These are phyloP conservation scores for Plasmodium cynomolgi DNA, from an alignment of 169 alveolate species.

Conservation along the genomic window DNA sequence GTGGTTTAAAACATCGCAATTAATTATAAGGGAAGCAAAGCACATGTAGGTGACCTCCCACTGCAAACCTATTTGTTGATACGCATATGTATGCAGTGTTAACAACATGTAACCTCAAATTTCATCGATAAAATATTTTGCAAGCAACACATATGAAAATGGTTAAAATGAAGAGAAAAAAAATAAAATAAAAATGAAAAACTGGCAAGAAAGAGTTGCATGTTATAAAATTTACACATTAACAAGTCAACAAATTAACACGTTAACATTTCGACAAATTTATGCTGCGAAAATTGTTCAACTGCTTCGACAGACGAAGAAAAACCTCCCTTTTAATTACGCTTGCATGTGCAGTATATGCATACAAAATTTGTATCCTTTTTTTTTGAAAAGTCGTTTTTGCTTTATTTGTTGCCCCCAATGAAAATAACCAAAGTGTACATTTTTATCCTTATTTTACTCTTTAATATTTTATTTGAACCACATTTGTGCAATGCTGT, in stretches of 20 bases:
- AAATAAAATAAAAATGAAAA: background rate
- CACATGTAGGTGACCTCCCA: background rate
- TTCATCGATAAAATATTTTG: background rate
- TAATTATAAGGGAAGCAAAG: background rate
- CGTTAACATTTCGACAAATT: background rate
- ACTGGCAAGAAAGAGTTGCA: background rate
- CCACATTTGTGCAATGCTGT: background rate
- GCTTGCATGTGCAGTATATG: background rate
- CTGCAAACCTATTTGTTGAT: background rate
- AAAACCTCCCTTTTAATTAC: background rate
- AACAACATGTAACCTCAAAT: background rate
- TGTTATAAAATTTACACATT: background rate
- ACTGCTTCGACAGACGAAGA: background rate
- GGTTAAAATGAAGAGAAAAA: background rate
- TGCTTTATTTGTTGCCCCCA: background rate
- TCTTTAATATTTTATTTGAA: slow-evolving; percentile 3
- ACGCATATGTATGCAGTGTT: background rate
- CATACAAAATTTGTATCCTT: background rate
- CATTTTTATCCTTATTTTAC: background rate
- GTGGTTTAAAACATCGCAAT: background rate
- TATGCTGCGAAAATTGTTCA: background rate
- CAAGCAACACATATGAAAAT: background rate
- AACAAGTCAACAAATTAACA: background rate
- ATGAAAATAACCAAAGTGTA: slow-evolving; percentile 6
- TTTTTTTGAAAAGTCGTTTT: background rate